Evolutionary conservation across 129 eudicot species (phyloP).

Genomic region (Arctium minus): DNA sequence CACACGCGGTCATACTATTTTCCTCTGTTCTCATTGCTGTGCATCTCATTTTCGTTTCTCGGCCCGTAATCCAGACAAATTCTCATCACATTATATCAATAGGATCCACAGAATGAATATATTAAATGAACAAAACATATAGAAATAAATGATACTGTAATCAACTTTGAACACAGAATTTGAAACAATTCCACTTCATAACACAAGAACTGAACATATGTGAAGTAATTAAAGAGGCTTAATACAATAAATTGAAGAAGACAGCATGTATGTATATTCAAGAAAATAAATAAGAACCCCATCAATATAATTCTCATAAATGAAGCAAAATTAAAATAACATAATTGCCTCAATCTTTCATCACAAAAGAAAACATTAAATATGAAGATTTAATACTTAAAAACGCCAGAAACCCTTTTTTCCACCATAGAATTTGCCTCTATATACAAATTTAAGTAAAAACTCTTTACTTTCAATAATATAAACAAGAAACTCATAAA

Average conservation of each 20-base stretch:
- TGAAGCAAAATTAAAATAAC: neutral
- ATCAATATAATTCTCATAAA: neutral
- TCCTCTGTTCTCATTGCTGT: neutral
- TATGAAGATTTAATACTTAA: neutral
- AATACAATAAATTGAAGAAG: neutral
- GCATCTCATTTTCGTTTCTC: neutral
- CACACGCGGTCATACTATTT: neutral
- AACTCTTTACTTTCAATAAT: neutral
- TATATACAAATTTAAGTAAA: neutral
- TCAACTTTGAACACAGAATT: neutral
- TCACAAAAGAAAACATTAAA: neutral
- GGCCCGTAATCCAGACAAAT: neutral
- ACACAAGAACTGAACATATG: neutral
- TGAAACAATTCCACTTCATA: neutral
- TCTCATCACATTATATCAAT: neutral
- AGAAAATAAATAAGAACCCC: slow-evolving; percentile 3
- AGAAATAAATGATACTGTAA: neutral
- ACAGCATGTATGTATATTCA: neutral
- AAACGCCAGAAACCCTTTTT: neutral
- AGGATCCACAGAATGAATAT: neutral
- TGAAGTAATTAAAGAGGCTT: neutral
- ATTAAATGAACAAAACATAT: neutral
- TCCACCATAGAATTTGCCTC: neutral
- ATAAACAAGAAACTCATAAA: neutral
- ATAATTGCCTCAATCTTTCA: neutral